These are phyloP conservation scores for Usnea hakonensis DNA, from an alignment of 495 filamentous ascomycete species.

Conservation along the genomic window DNA sequence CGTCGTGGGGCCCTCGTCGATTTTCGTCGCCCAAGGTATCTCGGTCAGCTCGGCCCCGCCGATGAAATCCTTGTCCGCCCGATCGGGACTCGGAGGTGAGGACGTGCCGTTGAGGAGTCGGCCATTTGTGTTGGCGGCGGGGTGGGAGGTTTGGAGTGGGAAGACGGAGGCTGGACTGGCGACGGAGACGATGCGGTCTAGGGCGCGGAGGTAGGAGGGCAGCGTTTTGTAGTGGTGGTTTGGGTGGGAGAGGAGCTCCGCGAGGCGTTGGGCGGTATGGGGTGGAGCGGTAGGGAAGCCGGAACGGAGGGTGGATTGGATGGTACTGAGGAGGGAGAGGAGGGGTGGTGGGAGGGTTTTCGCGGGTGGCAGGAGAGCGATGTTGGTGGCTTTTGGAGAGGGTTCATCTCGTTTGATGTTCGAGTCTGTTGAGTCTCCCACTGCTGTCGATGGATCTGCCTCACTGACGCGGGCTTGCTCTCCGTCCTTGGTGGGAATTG, in stretches of 20 bases:
- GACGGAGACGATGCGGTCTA: constrained; percentile 87
- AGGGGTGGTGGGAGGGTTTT: constrained; percentile 56
- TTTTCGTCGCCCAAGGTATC: constrained; percentile 71
- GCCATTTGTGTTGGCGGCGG: constrained; percentile 28
- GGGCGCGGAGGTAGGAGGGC: constrained; percentile 76
- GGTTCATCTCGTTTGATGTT: constrained; percentile 33
- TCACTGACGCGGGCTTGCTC: constrained; percentile 4
- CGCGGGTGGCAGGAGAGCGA: constrained; percentile 26
- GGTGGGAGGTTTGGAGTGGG: constrained; percentile 61
- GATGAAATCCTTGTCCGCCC: constrained; percentile 71
- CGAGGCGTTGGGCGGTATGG: constrained; percentile 85
- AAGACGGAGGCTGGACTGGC: constrained; percentile 75
- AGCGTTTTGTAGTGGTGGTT: constrained; percentile 71
- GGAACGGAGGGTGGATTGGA: constrained; percentile 56
- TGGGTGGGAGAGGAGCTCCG: constrained; percentile 80
- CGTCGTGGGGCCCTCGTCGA: constrained; percentile 34
- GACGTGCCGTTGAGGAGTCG: constrained; percentile 34
- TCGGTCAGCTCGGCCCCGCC: constrained; percentile 89
- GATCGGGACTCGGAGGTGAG: constrained; percentile 12
- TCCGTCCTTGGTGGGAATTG: not conserved
- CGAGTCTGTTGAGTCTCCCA: constrained; percentile 32
- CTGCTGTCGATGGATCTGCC: constrained; percentile 15
- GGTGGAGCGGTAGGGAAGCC: constrained; percentile 72
- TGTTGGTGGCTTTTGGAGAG: constrained; percentile 33
- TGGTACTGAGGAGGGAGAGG: constrained; percentile 53